A percentile compares a stretch with the other conserved stretches of the same genome.
Conservation (phyloP, 192 early-diverging fungal species). For the Coemansia sp. region DNA sequence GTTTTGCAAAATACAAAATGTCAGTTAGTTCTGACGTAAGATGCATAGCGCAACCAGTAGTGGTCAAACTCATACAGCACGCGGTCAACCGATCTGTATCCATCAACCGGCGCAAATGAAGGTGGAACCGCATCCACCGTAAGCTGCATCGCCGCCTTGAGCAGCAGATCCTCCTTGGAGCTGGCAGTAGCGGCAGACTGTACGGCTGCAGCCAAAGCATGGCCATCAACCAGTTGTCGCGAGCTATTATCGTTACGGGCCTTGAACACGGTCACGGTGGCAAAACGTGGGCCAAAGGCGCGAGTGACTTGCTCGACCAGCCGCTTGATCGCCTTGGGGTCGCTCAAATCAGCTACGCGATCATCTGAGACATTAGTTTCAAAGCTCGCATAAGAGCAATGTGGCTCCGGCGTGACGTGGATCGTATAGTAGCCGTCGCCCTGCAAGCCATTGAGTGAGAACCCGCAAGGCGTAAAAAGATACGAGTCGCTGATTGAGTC, state of each 20-base stretch:
- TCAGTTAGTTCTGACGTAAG: conserved; percentile 55
- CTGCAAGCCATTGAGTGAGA: conserved; percentile 86
- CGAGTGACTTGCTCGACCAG: conserved; percentile 74
- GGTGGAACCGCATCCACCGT: conserved; percentile 22
- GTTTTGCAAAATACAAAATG: too few relatives aligned
- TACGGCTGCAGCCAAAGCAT: conserved; percentile 2
- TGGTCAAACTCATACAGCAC: conserved; percentile 81
- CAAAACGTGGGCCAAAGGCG: conserved; percentile 78
- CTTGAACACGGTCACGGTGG: conserved; percentile 80
- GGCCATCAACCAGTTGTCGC: neutral
- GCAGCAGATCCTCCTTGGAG: conserved; percentile 1
- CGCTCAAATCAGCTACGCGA: conserved; percentile 39
- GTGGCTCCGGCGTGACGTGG: conserved; percentile 97
- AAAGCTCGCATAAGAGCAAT: conserved; percentile 99
- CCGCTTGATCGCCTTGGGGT: conserved; percentile 58
- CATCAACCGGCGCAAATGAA: conserved; percentile 54
- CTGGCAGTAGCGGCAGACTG: neutral
- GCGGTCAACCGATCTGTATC: conserved; percentile 65
- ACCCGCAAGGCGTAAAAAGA: conserved; percentile 95
- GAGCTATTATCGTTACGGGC: conserved; percentile 29
- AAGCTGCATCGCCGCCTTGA: conserved; percentile 4
- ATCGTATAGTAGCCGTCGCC: conserved; percentile 91
- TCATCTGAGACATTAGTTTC: conserved; percentile 87
- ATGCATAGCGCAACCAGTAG: conserved; percentile 77
- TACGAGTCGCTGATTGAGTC: conserved; percentile 80